Percentiles rank a stretch among this genome's conserved stretches.
Evolutionary conservation across 2,329 filamentous ascomycete species (phyloP).

Genomic region (Gliomastix tumulicola): DNA sequence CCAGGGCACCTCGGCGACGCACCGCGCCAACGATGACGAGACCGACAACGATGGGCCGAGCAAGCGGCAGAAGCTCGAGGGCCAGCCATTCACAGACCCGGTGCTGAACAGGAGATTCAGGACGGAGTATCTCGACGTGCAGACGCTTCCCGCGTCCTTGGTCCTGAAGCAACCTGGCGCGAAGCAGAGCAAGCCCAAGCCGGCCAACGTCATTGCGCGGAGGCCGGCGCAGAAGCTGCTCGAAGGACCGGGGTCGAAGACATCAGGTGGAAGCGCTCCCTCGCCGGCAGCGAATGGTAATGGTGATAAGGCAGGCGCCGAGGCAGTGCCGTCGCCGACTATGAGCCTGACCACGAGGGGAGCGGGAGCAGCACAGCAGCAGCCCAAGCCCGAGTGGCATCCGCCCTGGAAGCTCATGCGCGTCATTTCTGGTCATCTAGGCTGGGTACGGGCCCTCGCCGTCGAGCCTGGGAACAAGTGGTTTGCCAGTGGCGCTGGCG

Average conservation of each 20-base stretch:
- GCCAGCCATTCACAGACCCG: conserved; percentile 22
- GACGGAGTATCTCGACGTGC: conserved; percentile 71
- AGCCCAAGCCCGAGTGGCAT: conserved; percentile 85
- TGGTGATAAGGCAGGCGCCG: too few relatives aligned
- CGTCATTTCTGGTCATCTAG: conserved; percentile 92
- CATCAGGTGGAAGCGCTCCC: conserved; percentile 16
- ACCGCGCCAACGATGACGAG: conserved; percentile 9
- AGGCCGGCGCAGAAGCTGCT: conserved; percentile 27
- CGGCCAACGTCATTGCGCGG: not conserved
- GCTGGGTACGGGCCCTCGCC: conserved; percentile 85
- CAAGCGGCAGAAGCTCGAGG: conserved; percentile 31
- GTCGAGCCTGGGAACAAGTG: conserved; percentile 96
- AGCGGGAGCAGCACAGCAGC: conserved; percentile 16
- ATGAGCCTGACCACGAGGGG: conserved; percentile 23
- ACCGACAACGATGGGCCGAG: conserved; percentile 23
- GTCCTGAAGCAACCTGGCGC: conserved; percentile 67
- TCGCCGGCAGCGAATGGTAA: conserved; percentile 9
- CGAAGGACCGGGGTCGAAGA: conserved; percentile 29
- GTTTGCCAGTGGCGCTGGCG: conserved; percentile 93
- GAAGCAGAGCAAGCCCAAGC: conserved; percentile 32
- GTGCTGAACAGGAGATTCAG: conserved; percentile 44
- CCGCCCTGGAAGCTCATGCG: conserved; percentile 97
- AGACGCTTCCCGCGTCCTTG: conserved; percentile 69
- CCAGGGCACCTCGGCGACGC: conserved; percentile 8
- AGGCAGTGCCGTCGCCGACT: conserved; percentile 9